A percentile compares a stretch with the other conserved stretches of the same genome.
phyloP scores from a whole-genome alignment of 352 stramenopile species.

The Globisporangium uncinulatum region DNA sequence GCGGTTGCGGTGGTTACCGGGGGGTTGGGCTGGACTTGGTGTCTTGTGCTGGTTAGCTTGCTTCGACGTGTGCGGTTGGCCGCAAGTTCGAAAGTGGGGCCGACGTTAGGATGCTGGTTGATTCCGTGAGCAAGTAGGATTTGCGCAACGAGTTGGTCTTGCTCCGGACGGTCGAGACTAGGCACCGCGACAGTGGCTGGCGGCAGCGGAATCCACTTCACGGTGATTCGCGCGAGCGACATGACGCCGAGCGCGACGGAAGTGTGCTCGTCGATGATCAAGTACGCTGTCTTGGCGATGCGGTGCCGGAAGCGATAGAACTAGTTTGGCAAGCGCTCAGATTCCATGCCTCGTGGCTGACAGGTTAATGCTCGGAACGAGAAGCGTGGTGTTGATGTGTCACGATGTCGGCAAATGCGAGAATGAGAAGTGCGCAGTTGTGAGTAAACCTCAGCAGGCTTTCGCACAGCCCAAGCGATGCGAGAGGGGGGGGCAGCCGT shows the following conservation, averaged over 20 bases:
- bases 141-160: conserved; percentile 12
- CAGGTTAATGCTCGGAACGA: too few relatives aligned
- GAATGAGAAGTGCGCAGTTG: background rate
- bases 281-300: conserved; percentile 22
- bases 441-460: too few relatives aligned
- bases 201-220: conserved; percentile 20
- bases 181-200: background rate
- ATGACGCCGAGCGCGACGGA: background rate
- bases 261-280: conserved; percentile 21
- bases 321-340: background rate
- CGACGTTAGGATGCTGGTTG: too few relatives aligned
- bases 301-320: conserved; percentile 15
- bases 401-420: background rate
- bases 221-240: conserved; percentile 13
- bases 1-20: too few relatives aligned
- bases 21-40: too few relatives aligned
- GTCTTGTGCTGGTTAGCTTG: too few relatives aligned
- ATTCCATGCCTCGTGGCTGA: background rate
- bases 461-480: too few relatives aligned
- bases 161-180: conserved; percentile 13
- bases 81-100: too few relatives aligned
- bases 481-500: too few relatives aligned
- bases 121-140: conserved; percentile 4
- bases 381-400: too few relatives aligned
- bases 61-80: too few relatives aligned